Conservation (phyloP, 1,284 basidiomycete species). For the Moesziomyces antarcticus region DNA sequence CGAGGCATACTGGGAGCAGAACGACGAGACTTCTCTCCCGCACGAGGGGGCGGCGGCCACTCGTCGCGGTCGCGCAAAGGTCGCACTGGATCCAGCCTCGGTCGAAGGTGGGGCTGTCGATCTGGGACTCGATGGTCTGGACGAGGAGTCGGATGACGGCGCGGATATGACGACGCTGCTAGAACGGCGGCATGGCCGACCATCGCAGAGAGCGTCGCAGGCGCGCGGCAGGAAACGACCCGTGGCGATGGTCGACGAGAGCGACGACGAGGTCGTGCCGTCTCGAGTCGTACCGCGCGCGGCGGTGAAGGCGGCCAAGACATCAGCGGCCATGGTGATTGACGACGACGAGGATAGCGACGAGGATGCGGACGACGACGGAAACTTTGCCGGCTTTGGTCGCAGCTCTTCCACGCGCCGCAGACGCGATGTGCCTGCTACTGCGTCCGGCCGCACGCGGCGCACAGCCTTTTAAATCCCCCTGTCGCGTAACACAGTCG, state of each 20-base stretch:
- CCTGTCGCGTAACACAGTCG: neutral
- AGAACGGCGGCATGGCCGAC: conserved; percentile 14
- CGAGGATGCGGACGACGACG: conserved; percentile 24
- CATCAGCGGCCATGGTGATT: conserved; percentile 1
- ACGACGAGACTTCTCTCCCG: conserved; percentile 9
- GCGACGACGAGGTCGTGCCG: conserved; percentile 22
- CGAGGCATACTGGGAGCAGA: conserved; percentile 24
- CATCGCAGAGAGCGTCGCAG: conserved; percentile 5
- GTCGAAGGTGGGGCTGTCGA: conserved; percentile 18
- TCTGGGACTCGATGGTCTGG: conserved; percentile 23
- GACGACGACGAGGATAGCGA: conserved; percentile 4
- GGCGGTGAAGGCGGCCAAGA: conserved; percentile 13
- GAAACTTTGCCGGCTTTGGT: conserved; percentile 49
- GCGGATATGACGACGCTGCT: conserved; percentile 38
- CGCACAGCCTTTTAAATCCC: conserved; percentile 19
- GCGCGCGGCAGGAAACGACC: conserved; percentile 20
- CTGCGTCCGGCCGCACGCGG: conserved; percentile 3
- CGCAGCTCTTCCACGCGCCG: conserved; percentile 23
- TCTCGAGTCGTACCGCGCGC: neutral
- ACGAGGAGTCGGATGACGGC: conserved; percentile 37
- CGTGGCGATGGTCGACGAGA: conserved; percentile 16
- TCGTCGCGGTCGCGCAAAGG: conserved; percentile 3
- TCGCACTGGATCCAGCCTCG: conserved; percentile 22
- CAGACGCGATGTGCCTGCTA: conserved; percentile 18
- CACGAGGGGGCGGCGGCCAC: neutral